Percentiles rank a stretch among this genome's conserved stretches.
phyloP scores from a whole-genome alignment of 2,329 filamentous ascomycete species.

The Pseudopyrenochaeta lycopersici region DNA sequence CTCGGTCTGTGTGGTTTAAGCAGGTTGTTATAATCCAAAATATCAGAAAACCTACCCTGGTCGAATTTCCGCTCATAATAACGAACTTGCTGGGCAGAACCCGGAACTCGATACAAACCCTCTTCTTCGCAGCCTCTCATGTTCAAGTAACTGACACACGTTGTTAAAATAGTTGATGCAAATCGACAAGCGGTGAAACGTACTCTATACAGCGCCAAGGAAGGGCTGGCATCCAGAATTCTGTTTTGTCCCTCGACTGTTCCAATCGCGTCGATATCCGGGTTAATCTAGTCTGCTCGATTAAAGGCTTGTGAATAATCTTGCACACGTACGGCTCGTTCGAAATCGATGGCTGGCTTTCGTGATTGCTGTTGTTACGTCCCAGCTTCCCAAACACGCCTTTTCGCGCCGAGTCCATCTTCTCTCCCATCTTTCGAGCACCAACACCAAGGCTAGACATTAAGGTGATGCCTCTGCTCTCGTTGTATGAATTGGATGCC shows the following conservation, averaged over 20 bases:
- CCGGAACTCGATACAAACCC: constrained; percentile 90
- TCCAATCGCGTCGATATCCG: constrained; percentile 90
- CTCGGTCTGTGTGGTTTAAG: constrained; percentile 67
- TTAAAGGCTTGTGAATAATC: constrained; percentile 83
- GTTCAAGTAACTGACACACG: constrained; percentile 74
- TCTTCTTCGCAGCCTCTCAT: constrained; percentile 94
- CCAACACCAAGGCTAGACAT: constrained; percentile 78
- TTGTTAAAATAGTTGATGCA: constrained; percentile 16
- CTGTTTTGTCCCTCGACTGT: constrained; percentile 90
- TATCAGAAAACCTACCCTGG: constrained; percentile 64
- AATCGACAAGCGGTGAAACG: constrained; percentile 36
- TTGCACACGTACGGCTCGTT: constrained; percentile 86
- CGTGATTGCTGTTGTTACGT: constrained; percentile 75
- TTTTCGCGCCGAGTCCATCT: constrained; percentile 76
- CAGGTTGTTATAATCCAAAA: not conserved
- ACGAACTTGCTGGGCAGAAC: constrained; percentile 88
- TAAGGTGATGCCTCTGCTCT: constrained; percentile 69
- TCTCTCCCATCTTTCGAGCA: constrained; percentile 77
- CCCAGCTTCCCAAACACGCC: constrained; percentile 82
- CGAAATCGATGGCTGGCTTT: constrained; percentile 68
- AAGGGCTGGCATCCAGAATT: constrained; percentile 98
- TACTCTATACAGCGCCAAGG: constrained; percentile 94
- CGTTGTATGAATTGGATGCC: constrained; percentile 63
- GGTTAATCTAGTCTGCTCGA: constrained; percentile 89
- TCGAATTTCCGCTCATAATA: constrained; percentile 94